These are phyloP conservation scores for Neurospora intermedia DNA, from an alignment of 495 filamentous ascomycete species.

Conservation along the genomic window DNA sequence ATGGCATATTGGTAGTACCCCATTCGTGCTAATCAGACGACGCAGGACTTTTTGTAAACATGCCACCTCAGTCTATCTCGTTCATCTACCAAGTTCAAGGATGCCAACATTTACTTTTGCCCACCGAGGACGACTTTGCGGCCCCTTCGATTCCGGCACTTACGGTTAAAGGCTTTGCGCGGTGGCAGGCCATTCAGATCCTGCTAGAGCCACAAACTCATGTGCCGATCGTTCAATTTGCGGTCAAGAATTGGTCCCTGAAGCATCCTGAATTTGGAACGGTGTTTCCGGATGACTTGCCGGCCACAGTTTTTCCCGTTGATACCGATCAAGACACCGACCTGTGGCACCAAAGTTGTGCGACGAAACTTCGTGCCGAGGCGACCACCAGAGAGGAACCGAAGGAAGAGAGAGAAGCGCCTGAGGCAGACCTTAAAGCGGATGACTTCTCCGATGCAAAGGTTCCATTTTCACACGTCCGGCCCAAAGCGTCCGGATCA, in stretches of 20 bases:
- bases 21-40: background rate
- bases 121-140: conserved; percentile 57
- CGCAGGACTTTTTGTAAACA: conserved; percentile 62
- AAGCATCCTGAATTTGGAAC: conserved; percentile 57
- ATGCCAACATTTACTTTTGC: conserved; percentile 66
- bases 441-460: conserved; percentile 8
- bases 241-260: conserved; percentile 66
- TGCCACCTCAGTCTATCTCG: conserved; percentile 62
- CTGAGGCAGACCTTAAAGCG: background rate
- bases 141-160: conserved; percentile 72
- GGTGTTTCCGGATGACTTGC: conserved; percentile 68
- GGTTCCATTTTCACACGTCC: conserved; percentile 14
- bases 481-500: conserved; percentile 6
- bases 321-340: conserved; percentile 68
- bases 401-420: conserved; percentile 3
- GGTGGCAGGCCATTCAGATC: conserved; percentile 90
- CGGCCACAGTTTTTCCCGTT: conserved; percentile 62
- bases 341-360: conserved; percentile 70
- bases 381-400: conserved; percentile 27
- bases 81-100: conserved; percentile 88
- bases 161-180: conserved; percentile 72
- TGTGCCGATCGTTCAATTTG: conserved; percentile 69
- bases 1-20: background rate
- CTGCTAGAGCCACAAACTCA: conserved; percentile 83
- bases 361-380: conserved; percentile 39